Evolutionary conservation across 768 basidiomycete species (phyloP).

Genomic region (Auriculariales sp.): DNA sequence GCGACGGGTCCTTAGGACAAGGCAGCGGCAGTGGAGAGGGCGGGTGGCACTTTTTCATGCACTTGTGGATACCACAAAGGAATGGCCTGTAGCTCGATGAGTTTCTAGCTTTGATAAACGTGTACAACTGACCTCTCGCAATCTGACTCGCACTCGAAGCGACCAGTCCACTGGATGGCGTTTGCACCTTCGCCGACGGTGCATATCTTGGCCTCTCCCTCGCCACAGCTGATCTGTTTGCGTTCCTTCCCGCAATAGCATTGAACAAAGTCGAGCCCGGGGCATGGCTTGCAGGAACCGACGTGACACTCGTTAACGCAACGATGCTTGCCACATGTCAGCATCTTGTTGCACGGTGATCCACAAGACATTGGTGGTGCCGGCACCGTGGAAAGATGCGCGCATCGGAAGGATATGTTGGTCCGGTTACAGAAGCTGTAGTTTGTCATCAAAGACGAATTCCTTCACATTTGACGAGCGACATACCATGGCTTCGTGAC

Average conservation of each 20-base stretch:
- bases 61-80: slow-evolving; percentile 66
- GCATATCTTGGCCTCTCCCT: slow-evolving; percentile 30
- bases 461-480: not conserved
- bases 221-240: slow-evolving; percentile 50
- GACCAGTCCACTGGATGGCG: slow-evolving; percentile 48
- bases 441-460: not conserved
- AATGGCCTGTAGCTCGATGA: slow-evolving; percentile 33
- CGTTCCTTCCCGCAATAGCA: slow-evolving; percentile 76
- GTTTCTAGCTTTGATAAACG: not conserved
- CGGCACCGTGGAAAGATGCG: slow-evolving; percentile 17
- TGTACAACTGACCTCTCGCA: slow-evolving; percentile 39
- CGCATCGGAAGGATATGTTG: slow-evolving; percentile 44
- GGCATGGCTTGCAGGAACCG: slow-evolving; percentile 58
- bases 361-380: slow-evolving; percentile 21
- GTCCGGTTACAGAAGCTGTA: slow-evolving; percentile 37
- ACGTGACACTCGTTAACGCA: slow-evolving; percentile 64
- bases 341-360: slow-evolving; percentile 22
- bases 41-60: slow-evolving; percentile 65
- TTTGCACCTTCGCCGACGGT: slow-evolving; percentile 21
- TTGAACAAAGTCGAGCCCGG: slow-evolving; percentile 29
- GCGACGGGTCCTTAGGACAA: slow-evolving; percentile 62
- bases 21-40: slow-evolving; percentile 37
- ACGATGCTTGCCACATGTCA: slow-evolving; percentile 62
- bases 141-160: slow-evolving; percentile 39
- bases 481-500: slow-evolving; percentile 56